Evolutionary conservation across 306 rosid genomes (phyloP).

Genomic region (Pachyrhizus erosus): DNA sequence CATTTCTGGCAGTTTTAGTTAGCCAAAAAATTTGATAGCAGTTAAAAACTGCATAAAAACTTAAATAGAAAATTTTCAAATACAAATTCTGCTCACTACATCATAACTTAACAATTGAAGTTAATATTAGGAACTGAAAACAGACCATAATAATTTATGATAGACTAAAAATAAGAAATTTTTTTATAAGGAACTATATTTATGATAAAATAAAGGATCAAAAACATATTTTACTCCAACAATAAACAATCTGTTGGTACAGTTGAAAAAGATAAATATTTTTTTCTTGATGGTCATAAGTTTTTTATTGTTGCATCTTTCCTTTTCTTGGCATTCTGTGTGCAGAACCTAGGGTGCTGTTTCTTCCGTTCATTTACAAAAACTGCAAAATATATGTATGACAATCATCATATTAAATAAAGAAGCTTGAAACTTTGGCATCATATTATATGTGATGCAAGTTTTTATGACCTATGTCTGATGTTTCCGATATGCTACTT

Average conservation of each 20-base stretch:
- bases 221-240: no score
- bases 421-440: background rate
- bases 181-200: no score
- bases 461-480: background rate
- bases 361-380: background rate
- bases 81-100: no score
- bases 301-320: constrained; percentile 3
- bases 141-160: no score
- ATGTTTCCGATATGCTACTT: background rate
- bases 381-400: background rate
- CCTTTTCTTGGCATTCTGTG: background rate
- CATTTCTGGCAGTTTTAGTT: no score
- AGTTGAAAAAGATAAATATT: background rate
- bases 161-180: no score
- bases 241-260: constrained; percentile 11
- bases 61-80: no score
- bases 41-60: no score
- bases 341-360: background rate
- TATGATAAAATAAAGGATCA: no score
- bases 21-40: no score
- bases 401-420: background rate
- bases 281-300: background rate
- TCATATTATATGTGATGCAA: background rate
- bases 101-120: no score
- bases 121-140: no score